Base-by-base conservation (phyloP, 1,284 basidiomycete genomes). In the Irpex sp. region DNA sequence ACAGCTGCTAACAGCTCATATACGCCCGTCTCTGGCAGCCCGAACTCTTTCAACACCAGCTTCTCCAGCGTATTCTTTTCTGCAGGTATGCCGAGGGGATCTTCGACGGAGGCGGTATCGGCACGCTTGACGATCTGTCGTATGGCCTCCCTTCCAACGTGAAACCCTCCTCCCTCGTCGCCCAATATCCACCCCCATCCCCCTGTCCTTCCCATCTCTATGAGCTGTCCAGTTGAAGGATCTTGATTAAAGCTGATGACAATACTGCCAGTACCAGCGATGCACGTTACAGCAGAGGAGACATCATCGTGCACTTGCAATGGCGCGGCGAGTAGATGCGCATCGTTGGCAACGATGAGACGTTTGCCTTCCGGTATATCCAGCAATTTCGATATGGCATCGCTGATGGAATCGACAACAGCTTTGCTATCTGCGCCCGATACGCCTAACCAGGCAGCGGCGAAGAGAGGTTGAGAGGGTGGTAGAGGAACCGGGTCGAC, bases 121-220 rank as follows among this genome's bases (percentile, higher is more conserved):
- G 82, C 78, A 60, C 85, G 82, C 13, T 77, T 70, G 57, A 93
- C 77, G 58, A 92, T 81, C 66, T 87, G 81, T 4, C 89, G 84
- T 11, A 92, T 70, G 0, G 91, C 82, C 71, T 91, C 89, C 40
- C 89, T 81, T 3, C 91, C 91, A 63, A 92, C 85, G 68, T 88
- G 83, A 70, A 84, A 92, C 5, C 91, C 90, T 26, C 89, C 86
- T 5, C 91, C 91, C 72, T 92, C 91, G 71, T 93, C 91, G 6
- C 91, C 91, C 5, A 93, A 78, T 36, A 93, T 86, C 89, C 90
- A 92, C 0, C 91, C 91, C 89, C 89, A 93, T 0, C 91, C 91
- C 1, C 91, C 91, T 38, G 85, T 81, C 15, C 91, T 82, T 1
- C 85, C 89, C 40, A 91, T 79, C 70, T 90, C 85, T 61, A 82